A percentile compares a stretch with the other conserved stretches of the same genome.
phyloP scores from a whole-genome alignment of 768 basidiomycete genomes.

The Coprinopsis strossmayeri region DNA sequence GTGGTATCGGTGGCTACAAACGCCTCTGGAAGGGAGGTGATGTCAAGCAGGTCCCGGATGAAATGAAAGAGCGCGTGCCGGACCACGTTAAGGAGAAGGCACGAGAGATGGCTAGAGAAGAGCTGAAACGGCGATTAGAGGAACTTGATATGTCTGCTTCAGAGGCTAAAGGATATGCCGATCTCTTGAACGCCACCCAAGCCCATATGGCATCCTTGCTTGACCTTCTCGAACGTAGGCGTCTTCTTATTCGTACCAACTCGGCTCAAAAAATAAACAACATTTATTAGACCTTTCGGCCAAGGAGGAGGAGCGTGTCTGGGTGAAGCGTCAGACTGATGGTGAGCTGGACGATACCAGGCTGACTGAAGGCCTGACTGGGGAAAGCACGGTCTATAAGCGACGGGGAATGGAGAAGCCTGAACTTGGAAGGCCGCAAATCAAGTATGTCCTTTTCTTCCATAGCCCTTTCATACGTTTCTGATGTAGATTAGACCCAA shows the following conservation, averaged over 20 bases:
- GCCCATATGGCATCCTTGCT: constrained; percentile 54
- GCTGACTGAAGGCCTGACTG: constrained; percentile 60
- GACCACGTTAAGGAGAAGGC: constrained; percentile 58
- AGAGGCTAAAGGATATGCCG: constrained; percentile 52
- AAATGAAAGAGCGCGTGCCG: constrained; percentile 51
- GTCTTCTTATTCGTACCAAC: neutral
- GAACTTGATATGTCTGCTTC: constrained; percentile 53
- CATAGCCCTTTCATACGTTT: neutral
- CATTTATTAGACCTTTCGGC: constrained; percentile 48
- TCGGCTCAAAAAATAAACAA: neutral
- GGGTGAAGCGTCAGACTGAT: constrained; percentile 67
- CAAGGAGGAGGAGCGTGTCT: constrained; percentile 63
- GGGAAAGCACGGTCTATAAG: constrained; percentile 66
- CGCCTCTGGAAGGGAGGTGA: constrained; percentile 57
- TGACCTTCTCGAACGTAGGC: constrained; percentile 56
- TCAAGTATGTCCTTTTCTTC: constrained; percentile 39
- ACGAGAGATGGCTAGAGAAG: constrained; percentile 59
- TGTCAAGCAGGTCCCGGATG: constrained; percentile 32
- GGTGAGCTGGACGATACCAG: constrained; percentile 65
- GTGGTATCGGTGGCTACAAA: constrained; percentile 64
- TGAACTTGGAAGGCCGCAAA: constrained; percentile 58
- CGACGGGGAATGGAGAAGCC: constrained; percentile 65
- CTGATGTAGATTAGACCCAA: constrained; percentile 40
- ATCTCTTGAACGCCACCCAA: constrained; percentile 46
- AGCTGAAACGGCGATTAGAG: constrained; percentile 52